Conservation (phyloP, 805 yeast genomes). For the Saccharomycopsis sp. region DNA sequence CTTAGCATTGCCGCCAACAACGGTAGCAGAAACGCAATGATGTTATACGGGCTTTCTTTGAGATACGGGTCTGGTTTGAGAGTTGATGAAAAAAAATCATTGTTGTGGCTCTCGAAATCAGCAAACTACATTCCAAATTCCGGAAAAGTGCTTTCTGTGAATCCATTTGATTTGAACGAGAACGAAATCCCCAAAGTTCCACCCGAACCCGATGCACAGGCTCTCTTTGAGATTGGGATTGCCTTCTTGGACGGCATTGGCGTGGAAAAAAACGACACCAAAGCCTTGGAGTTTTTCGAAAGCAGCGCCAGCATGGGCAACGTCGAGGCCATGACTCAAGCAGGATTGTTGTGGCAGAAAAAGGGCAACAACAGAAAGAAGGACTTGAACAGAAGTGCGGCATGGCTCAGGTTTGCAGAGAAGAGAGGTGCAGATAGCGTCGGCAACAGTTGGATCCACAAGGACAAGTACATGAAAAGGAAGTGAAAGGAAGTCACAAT, state of each 20-base stretch:
- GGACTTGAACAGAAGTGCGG: conserved; percentile 54
- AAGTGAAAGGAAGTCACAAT: not conserved
- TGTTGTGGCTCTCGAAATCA: conserved; percentile 53
- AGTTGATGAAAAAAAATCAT: conserved; percentile 43
- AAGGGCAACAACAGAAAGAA: conserved; percentile 47
- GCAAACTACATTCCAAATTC: conserved; percentile 29
- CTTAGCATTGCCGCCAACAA: conserved; percentile 52
- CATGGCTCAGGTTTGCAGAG: conserved; percentile 62
- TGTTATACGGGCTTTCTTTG: conserved; percentile 57
- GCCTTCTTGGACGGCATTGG: conserved; percentile 53
- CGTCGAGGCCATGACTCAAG: conserved; percentile 56
- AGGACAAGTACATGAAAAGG: conserved; percentile 46
- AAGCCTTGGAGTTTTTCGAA: conserved; percentile 52
- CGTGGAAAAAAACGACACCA: conserved; percentile 39
- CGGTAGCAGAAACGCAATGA: conserved; percentile 61
- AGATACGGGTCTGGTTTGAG: conserved; percentile 62
- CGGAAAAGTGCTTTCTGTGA: conserved; percentile 23
- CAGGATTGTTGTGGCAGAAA: conserved; percentile 59
- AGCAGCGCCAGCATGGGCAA: conserved; percentile 61
- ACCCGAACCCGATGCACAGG: conserved; percentile 38
- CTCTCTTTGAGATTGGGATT: conserved; percentile 56
- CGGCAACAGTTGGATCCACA: conserved; percentile 71
- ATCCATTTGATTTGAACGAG: conserved; percentile 30
- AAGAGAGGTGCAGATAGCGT: conserved; percentile 49
- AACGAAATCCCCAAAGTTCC: conserved; percentile 29